Conservation (phyloP, 192 early-diverging fungal genomes). For the Lunasporangiospora selenospora region DNA sequence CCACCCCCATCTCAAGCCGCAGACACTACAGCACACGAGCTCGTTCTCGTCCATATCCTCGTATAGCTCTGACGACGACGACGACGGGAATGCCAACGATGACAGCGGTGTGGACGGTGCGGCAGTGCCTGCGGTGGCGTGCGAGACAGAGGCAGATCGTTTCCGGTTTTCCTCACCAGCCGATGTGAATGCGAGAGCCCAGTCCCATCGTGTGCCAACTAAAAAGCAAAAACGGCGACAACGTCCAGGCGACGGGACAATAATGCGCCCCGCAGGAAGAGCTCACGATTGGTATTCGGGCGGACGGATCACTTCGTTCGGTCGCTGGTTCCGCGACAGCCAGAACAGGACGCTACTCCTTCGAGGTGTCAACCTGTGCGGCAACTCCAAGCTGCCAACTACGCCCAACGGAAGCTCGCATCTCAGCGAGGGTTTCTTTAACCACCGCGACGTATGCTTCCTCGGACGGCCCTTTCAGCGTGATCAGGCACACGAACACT, state of each 20-base stretch:
- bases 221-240: not conserved
- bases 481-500: slow-evolving; percentile 77
- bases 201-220: no score
- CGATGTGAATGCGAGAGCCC: not conserved
- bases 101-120: not conserved
- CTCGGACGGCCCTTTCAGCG: slow-evolving; percentile 79
- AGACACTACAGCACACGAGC: slow-evolving; percentile 26
- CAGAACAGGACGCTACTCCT: slow-evolving; percentile 65
- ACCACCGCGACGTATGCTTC: slow-evolving; percentile 79
- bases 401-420: slow-evolving; percentile 69
- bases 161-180: not conserved
- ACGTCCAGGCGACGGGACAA: slow-evolving; percentile 27
- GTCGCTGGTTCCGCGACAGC: slow-evolving; percentile 58
- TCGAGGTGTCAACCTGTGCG: slow-evolving; percentile 82
- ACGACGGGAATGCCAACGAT: slow-evolving; percentile 10
- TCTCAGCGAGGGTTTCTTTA: slow-evolving; percentile 66
- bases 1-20: slow-evolving; percentile 33
- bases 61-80: slow-evolving; percentile 34
- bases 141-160: not conserved
- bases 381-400: slow-evolving; percentile 79
- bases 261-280: slow-evolving; percentile 26
- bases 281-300: slow-evolving; percentile 51
- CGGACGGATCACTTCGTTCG: slow-evolving; percentile 38
- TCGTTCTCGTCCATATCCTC: slow-evolving; percentile 52
- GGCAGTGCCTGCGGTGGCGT: not conserved